A percentile compares a stretch with the other conserved stretches of the same genome.
Evolutionary conservation across 305 asterid genomes (phyloP).

Genomic region (Fraxinus angustifolia): DNA sequence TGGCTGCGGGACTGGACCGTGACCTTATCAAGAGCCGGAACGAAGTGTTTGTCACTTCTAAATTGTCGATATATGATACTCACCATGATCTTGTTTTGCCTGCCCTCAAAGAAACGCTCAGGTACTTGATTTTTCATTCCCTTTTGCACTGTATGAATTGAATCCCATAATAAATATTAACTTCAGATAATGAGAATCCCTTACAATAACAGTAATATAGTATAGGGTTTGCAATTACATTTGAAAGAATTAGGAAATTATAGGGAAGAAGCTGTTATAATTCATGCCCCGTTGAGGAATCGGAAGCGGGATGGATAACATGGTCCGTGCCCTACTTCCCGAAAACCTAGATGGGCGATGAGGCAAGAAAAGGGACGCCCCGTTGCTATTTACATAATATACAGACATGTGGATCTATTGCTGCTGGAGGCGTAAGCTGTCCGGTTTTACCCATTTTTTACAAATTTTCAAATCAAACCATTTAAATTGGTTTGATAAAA

Average conservation of each 20-base stretch:
- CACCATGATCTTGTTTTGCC: slow-evolving; percentile 28
- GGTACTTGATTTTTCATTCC: neutral
- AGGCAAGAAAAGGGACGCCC: neutral
- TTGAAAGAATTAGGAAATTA: neutral
- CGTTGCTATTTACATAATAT: no score
- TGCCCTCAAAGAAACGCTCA: slow-evolving; percentile 18
- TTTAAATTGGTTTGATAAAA: no score
- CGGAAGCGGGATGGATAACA: neutral
- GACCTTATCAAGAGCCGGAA: slow-evolving; percentile 22
- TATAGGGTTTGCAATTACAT: neutral
- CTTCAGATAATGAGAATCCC: neutral
- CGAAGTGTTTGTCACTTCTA: slow-evolving; percentile 29
- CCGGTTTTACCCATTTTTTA: no score
- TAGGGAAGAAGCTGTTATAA: neutral
- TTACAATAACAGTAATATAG: neutral
- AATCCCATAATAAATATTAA: no score
- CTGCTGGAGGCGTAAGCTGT: no score
- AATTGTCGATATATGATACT: slow-evolving; percentile 17
- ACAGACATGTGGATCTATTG: no score
- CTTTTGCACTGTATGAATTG: neutral
- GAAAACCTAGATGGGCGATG: no score
- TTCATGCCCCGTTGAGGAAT: neutral
- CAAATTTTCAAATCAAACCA: no score
- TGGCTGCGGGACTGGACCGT: slow-evolving; percentile 17
- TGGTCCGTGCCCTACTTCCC: no score